These are phyloP conservation scores for Fusarium vanettenii DNA, from an alignment of 2,329 filamentous ascomycete species.

Conservation along the genomic window DNA sequence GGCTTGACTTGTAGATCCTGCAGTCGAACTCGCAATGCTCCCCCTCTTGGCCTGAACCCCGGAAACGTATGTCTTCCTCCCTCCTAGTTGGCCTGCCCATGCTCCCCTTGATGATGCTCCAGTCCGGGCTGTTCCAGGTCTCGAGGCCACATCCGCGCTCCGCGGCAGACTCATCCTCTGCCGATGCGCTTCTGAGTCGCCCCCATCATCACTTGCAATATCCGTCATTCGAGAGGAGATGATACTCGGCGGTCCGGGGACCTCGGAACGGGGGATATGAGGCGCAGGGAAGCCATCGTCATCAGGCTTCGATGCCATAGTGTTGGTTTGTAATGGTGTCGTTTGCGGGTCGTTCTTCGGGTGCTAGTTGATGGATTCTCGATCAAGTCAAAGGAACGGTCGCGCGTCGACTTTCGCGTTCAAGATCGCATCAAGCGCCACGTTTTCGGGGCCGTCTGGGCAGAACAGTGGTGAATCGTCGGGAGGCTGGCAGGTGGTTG, in stretches of 20 bases:
- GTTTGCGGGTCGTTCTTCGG: constrained; percentile 23
- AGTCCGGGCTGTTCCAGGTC: constrained; percentile 66
- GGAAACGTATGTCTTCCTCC: constrained; percentile 62
- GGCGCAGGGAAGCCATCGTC: constrained; percentile 54
- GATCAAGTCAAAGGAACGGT: constrained; percentile 7
- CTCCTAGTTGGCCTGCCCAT: constrained; percentile 65
- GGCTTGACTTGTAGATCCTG: constrained; percentile 62
- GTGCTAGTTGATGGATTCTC: constrained; percentile 24
- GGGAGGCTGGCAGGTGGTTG: constrained; percentile 27
- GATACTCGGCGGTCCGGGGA: constrained; percentile 68
- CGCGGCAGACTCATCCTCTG: constrained; percentile 46
- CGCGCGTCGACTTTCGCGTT: constrained; percentile 15
- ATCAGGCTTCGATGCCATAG: constrained; percentile 55
- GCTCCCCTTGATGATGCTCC: constrained; percentile 54
- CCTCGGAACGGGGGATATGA: constrained; percentile 54
- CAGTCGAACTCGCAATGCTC: constrained; percentile 57
- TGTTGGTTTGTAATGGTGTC: constrained; percentile 25
- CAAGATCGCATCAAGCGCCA: constrained; percentile 11
- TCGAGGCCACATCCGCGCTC: constrained; percentile 59
- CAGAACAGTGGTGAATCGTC: constrained; percentile 18
- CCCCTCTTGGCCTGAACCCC: constrained; percentile 58
- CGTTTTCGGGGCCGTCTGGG: constrained; percentile 3
- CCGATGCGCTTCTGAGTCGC: constrained; percentile 51
- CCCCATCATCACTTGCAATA: constrained; percentile 68
- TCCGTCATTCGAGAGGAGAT: constrained; percentile 81